phyloP scores from a whole-genome alignment of 106 monocot genomes.

The Posidonia australis region DNA sequence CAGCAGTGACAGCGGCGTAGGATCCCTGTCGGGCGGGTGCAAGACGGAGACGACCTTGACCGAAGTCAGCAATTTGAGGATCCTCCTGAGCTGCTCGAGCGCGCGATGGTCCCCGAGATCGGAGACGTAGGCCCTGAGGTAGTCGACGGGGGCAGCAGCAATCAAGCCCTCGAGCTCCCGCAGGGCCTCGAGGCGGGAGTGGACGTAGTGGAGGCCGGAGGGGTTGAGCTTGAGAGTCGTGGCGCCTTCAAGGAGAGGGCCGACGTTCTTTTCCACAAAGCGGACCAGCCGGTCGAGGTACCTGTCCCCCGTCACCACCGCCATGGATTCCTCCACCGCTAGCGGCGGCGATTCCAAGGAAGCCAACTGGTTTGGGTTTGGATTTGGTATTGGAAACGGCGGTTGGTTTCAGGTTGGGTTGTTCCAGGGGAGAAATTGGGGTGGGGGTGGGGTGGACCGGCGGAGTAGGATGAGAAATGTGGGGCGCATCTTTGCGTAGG shows the following conservation, averaged over 20 bases:
- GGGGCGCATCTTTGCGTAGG: too few relatives aligned
- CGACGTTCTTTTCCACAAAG: conserved; percentile 56
- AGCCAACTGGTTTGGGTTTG: too few relatives aligned
- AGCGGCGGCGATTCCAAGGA: background rate
- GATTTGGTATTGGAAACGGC: too few relatives aligned
- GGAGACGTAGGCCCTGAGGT: conserved; percentile 87
- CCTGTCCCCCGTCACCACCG: conserved; percentile 77
- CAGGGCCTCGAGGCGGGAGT: conserved; percentile 76
- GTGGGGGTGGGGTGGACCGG: too few relatives aligned
- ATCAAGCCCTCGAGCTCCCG: conserved; percentile 66
- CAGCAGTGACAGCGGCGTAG: conserved; percentile 66
- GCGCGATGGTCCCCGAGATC: conserved; percentile 98
- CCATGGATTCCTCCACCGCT: conserved; percentile 19
- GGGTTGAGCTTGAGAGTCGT: conserved; percentile 89
- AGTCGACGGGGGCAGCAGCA: conserved; percentile 76
- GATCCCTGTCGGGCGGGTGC: conserved; percentile 44
- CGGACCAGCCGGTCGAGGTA: conserved; percentile 68
- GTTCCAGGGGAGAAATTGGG: too few relatives aligned
- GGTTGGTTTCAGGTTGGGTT: too few relatives aligned
- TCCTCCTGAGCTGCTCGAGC: conserved; percentile 79
- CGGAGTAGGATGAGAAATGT: too few relatives aligned
- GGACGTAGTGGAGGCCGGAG: conserved; percentile 81
- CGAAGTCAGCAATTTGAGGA: conserved; percentile 58
- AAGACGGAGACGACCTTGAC: conserved; percentile 62
- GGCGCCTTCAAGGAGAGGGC: conserved; percentile 54